Conservation (phyloP, 140 eudicot species). For the Artemisia princeps region DNA sequence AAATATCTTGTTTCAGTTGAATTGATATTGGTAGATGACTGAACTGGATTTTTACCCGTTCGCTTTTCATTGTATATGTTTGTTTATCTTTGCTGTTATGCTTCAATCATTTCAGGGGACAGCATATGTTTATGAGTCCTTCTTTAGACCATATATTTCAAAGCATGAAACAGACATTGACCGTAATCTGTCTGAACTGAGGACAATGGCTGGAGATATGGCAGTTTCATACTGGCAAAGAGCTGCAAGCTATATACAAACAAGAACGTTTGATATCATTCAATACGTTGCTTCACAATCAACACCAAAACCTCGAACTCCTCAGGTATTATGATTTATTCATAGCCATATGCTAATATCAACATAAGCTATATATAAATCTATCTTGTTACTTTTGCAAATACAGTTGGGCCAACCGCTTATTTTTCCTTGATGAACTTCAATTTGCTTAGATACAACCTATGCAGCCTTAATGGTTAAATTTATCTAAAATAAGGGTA, state of each 20-base stretch:
- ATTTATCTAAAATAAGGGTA: too few relatives aligned
- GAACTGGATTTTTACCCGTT: too few relatives aligned
- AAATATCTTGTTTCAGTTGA: not conserved
- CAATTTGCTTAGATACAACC: too few relatives aligned
- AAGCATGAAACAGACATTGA: slow-evolving; percentile 88
- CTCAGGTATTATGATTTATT: slow-evolving; percentile 47
- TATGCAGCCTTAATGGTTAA: too few relatives aligned
- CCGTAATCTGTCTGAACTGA: slow-evolving; percentile 65
- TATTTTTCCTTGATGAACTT: too few relatives aligned
- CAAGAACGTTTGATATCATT: slow-evolving; percentile 59
- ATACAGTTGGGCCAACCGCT: too few relatives aligned
- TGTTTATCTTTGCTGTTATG: not conserved
- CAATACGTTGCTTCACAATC: slow-evolving; percentile 79
- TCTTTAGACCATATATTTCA: slow-evolving; percentile 66
- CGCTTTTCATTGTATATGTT: not conserved
- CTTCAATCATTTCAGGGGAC: slow-evolving; percentile 59
- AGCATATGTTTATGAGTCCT: slow-evolving; percentile 68
- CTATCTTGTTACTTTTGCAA: too few relatives aligned
- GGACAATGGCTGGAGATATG: slow-evolving; percentile 77
- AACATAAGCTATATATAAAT: too few relatives aligned
- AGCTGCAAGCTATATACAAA: slow-evolving; percentile 60
- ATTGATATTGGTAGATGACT: not conserved
- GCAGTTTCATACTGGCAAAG: slow-evolving; percentile 59
- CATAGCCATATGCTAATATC: not conserved
- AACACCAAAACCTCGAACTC: slow-evolving; percentile 48